Conservation (phyloP, 139 green algal species). For the Volvox africanus region DNA sequence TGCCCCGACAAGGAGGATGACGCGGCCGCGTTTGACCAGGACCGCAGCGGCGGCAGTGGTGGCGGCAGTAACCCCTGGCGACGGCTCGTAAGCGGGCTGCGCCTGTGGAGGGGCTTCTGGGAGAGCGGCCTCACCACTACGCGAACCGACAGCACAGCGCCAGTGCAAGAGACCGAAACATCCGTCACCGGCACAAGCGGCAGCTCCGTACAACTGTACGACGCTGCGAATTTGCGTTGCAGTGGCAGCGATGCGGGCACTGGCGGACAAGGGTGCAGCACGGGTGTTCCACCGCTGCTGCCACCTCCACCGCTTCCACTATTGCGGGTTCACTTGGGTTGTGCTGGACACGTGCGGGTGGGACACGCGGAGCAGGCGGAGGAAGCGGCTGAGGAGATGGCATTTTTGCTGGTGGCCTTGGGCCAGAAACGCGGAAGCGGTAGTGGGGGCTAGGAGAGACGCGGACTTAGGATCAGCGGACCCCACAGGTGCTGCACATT, state of each 20-base stretch:
- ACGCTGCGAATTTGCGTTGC: no score
- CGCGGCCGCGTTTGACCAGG: background rate
- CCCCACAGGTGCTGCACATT: no score
- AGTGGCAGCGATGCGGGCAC: background rate
- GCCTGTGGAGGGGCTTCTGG: background rate
- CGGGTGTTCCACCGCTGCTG: no score
- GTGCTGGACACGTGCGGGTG: conserved; percentile 1
- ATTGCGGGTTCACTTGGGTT: conserved; percentile 5
- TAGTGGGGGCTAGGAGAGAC: no score
- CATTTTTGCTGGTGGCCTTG: conserved; percentile 21
- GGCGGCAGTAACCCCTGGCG: background rate
- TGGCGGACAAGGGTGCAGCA: background rate
- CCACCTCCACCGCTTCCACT: no score
- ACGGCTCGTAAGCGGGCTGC: background rate
- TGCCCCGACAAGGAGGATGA: background rate
- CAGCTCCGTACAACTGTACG: no score
- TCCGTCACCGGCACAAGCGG: no score
- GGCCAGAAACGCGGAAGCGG: no score
- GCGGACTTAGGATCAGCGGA: no score
- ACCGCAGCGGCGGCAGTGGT: background rate
- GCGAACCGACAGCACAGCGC: no score
- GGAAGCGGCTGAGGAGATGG: conserved; percentile 32
- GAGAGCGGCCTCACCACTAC: no score
- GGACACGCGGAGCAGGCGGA: background rate
- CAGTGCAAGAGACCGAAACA: no score